A percentile compares a stretch with the other conserved stretches of the same genome.
Evolutionary conservation across 306 rosid genomes (phyloP).

Genomic region (Vigna mungo): DNA sequence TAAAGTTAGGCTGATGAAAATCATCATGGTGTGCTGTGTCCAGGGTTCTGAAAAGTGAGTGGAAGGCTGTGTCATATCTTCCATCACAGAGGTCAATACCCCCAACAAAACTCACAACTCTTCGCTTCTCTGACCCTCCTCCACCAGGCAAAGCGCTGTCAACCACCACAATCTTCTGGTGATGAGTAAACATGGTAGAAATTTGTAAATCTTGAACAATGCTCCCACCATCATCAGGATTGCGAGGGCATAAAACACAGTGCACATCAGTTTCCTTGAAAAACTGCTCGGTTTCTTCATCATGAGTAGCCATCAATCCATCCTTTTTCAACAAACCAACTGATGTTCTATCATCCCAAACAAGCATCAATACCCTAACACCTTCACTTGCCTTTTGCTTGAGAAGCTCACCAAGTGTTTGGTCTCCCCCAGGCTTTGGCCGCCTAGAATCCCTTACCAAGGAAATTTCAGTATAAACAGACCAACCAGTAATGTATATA

Average conservation of each 20-base stretch:
- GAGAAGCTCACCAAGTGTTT: constrained; percentile 67
- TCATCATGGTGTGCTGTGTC: constrained; percentile 77
- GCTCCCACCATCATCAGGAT: constrained; percentile 82
- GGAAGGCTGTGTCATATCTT: constrained; percentile 76
- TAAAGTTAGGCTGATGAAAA: constrained; percentile 78
- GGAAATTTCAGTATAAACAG: constrained; percentile 78
- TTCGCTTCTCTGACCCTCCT: constrained; percentile 61
- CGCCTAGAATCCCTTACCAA: constrained; percentile 78
- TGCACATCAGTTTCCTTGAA: constrained; percentile 66
- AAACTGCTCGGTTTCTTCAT: constrained; percentile 64
- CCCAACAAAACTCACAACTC: constrained; percentile 78
- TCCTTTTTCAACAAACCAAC: constrained; percentile 70
- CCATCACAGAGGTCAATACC: constrained; percentile 85
- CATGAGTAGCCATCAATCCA: constrained; percentile 83
- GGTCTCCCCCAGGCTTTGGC: constrained; percentile 72
- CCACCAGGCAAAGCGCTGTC: constrained; percentile 61
- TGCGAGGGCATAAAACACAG: constrained; percentile 76
- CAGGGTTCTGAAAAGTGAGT: constrained; percentile 74
- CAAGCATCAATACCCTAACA: constrained; percentile 72
- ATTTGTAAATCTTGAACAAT: constrained; percentile 65
- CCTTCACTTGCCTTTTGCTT: constrained; percentile 77
- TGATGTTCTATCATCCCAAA: constrained; percentile 87
- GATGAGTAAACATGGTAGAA: constrained; percentile 84
- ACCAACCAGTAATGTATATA: constrained; percentile 80
- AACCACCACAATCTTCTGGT: constrained; percentile 81